These are phyloP conservation scores for Gonium pectorale DNA, from an alignment of 139 green algal genomes.

Conservation along the genomic window DNA sequence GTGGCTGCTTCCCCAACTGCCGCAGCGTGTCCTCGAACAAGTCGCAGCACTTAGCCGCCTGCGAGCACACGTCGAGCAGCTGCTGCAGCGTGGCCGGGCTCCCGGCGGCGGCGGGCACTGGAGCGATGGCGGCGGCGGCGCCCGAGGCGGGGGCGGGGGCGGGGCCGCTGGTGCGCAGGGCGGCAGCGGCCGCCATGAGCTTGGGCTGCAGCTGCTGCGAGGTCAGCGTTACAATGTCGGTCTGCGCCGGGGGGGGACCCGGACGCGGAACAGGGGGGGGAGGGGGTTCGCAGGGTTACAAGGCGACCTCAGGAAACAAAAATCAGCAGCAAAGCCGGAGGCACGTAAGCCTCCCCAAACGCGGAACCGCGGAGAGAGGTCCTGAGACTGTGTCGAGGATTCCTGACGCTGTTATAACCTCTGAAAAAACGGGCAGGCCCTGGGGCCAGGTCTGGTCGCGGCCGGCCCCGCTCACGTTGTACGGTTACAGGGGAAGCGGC, in stretches of 20 bases:
- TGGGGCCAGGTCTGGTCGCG: too few relatives aligned
- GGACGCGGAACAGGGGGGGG: neutral
- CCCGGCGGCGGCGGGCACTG: neutral
- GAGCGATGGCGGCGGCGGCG: neutral
- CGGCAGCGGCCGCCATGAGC: neutral
- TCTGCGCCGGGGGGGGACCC: neutral
- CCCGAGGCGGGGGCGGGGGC: neutral
- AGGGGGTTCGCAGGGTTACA: too few relatives aligned
- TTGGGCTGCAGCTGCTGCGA: conserved; percentile 27
- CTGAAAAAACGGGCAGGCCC: too few relatives aligned
- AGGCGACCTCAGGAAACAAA: too few relatives aligned
- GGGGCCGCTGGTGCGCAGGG: neutral
- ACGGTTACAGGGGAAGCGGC: too few relatives aligned
- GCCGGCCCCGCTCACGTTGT: too few relatives aligned
- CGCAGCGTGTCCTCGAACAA: conserved; percentile 36
- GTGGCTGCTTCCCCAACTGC: conserved; percentile 1
- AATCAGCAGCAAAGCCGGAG: too few relatives aligned
- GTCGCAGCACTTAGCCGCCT: conserved; percentile 17
- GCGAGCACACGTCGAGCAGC: conserved; percentile 2
- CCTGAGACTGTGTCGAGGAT: too few relatives aligned
- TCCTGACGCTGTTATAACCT: too few relatives aligned
- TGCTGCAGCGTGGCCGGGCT: neutral
- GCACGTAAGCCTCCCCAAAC: too few relatives aligned
- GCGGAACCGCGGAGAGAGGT: too few relatives aligned
- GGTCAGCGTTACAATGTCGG: conserved; percentile 4